Conservation (phyloP, 1,284 basidiomycete species). For the Rhodotorula sp. region DNA sequence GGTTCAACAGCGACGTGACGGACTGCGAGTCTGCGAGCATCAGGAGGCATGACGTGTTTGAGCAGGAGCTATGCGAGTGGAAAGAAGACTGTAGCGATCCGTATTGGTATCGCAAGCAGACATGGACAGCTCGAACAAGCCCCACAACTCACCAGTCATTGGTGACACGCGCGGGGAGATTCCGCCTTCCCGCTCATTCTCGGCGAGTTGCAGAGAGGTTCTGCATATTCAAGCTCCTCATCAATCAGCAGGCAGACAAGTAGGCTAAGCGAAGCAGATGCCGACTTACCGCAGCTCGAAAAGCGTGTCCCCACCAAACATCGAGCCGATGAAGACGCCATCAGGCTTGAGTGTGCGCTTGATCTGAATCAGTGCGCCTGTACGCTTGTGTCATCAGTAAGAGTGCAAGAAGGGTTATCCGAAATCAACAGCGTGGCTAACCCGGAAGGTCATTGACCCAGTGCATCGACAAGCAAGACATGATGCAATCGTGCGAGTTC, state of each 20-base stretch:
- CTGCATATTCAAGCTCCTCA: conserved; percentile 45
- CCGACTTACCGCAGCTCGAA: conserved; percentile 77
- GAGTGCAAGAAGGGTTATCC: not conserved
- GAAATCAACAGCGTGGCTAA: conserved; percentile 47
- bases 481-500: conserved; percentile 83
- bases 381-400: not conserved
- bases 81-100: too few species aligned
- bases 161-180: conserved; percentile 93
- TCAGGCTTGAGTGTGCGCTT: conserved; percentile 82
- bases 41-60: too few species aligned
- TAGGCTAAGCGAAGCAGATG: too few species aligned
- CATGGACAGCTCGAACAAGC: not conserved
- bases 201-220: conserved; percentile 86
- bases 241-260: not conserved
- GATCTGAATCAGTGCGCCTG: conserved; percentile 86
- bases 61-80: not conserved
- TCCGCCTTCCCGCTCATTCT: conserved; percentile 90
- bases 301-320: conserved; percentile 93
- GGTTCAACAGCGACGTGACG: conserved; percentile 79
- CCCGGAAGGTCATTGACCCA: conserved; percentile 99
- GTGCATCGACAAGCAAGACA: conserved; percentile 86
- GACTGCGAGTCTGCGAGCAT: conserved; percentile 41
- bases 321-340: conserved; percentile 89
- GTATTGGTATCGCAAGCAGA: not conserved
- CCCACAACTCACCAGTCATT: conserved; percentile 74